Evolutionary conservation across 371 early-diverging fungal species (phyloP), one percentile per base, ranked within the genome.

Genomic region (Mucor mucedo): DNA sequence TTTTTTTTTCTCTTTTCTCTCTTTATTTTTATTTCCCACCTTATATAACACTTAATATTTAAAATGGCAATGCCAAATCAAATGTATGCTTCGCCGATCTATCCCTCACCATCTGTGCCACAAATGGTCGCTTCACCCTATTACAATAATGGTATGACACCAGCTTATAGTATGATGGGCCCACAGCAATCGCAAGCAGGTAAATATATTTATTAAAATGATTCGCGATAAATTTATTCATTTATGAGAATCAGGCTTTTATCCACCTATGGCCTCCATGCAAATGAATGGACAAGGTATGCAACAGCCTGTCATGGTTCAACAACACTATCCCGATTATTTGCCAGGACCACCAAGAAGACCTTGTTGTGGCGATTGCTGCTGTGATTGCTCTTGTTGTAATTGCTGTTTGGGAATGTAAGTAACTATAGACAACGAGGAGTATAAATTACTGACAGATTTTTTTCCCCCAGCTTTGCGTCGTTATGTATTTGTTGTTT

Each of bases 241-340:
- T 10, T 3, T 7, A 35, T 30, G 5, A 3, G 2, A 29, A 4
- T 55, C 11, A 63, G 69, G 60, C 1, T 68, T 63, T 40, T 68
- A 68, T 32, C 60, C 69, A 29, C 55, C 60, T 5, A 68, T 68
- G 64, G 55, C 38, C 4, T 39, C 68, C 5, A 68, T 68, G 63
- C 68, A 68, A 32, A 32, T 48, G 16, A 54, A 55, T 27, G 57
- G 57, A 35, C 35, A 35, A 8, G 35, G 35, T 6, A 35, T 35
- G 35, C 35, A 35, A 13, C 58, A 45, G 47, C 68, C 68, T 32
- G 44, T 63, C 30, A 47, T 68, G 49, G n/a, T 42, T 6, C 54
- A 58, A 40, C 64, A 63, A 21, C 63, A 41, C 6, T 57, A 62
- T 38, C 57, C 52, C 8, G 40, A 35, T 13, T 49, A 40, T 28